Evolutionary conservation across 2,329 filamentous ascomycete genomes (phyloP), one percentile per base, ranked within the genome.

Genomic region (Cladosporium sphaerospermum): DNA sequence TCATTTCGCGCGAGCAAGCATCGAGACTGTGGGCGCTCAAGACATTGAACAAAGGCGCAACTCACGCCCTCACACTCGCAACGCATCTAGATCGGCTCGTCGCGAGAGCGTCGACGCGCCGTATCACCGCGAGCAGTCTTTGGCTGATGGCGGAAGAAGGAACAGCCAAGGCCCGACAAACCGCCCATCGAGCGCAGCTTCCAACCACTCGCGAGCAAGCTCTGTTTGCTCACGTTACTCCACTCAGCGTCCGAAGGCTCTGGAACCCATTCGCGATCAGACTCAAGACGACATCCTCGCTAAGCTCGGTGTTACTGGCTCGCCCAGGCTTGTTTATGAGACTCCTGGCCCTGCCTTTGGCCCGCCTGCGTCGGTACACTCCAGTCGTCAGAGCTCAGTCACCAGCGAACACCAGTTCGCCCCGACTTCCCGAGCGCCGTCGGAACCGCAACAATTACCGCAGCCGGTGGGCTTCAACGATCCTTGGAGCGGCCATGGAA

Each of bases 281-380:
- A 56, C 48, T 2, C 64, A 69, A 56, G 69, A 71, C 53, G 65
- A 67, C 31, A 61, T 70, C 11, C 62, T 71, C 32, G 67, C 67
- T 3, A 59, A 60, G 6, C 59, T 71, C 13, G 69, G 69, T 10
- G 69, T 71, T 9, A 67, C 65, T 19, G 69, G 69, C 18, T 66
- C 65, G 13, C 66, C 69, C 6, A 69, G 67, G 54, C 55, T 63
- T 14, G 66, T 70, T 31, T 70, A 67, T 54, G 59, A 68, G 53
- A 70, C 68, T 14, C 68, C 68, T 18, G 67, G 67, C 23, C 68
- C 68, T 31, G 68, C 68, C 3, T 61, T 67, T 45, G 65, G 63
- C 2, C 61, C 67, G n/a, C 59, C 59, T 2, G 53, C 57, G 47
- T 47, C 52, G 9, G 36, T 31, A 32, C 52, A 28, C 16, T 45